Conservation (phyloP, 2,329 filamentous ascomycete genomes). For the Didymella arachidicola region DNA sequence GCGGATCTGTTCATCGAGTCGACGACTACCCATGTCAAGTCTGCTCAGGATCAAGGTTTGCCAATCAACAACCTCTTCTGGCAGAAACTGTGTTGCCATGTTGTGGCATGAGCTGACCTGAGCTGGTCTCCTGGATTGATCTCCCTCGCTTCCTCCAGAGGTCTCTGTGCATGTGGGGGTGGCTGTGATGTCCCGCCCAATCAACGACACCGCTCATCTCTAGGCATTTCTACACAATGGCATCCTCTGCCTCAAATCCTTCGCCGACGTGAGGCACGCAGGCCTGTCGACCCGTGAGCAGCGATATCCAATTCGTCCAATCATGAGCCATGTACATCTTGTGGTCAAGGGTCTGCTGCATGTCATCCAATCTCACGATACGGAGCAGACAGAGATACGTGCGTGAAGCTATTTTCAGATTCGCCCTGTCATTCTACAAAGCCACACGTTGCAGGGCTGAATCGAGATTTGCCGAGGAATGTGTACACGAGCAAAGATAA, state of each 20-base stretch:
- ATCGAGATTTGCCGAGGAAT: conserved; percentile 15
- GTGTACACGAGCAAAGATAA: conserved; percentile 7
- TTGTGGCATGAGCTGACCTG: conserved; percentile 11
- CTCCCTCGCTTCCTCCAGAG: conserved; percentile 3
- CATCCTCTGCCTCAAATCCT: not conserved
- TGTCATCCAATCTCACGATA: conserved; percentile 37
- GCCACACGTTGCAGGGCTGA: conserved; percentile 17
- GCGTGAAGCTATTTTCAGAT: conserved; percentile 21
- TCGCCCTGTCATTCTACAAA: conserved; percentile 15
- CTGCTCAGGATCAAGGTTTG: not conserved
- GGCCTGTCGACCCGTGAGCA: conserved; percentile 1
- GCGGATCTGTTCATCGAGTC: not conserved
- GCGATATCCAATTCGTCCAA: conserved; percentile 14
- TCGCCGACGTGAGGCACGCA: not conserved
- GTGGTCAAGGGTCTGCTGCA: conserved; percentile 30
- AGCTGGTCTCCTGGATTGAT: conserved; percentile 1
- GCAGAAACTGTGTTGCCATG: conserved; percentile 10
- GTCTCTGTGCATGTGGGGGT: conserved; percentile 1
- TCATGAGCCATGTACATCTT: conserved; percentile 10
- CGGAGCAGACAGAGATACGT: conserved; percentile 23
- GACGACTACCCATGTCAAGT: not conserved
- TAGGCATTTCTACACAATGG: not conserved
- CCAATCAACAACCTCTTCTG: conserved; percentile 2
- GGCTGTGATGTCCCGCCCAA: conserved; percentile 1
- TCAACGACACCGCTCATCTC: not conserved